A percentile compares a stretch with the other conserved stretches of the same genome.
Conservation (phyloP, 805 yeast genomes). For the Allodekkera sacchari region DNA sequence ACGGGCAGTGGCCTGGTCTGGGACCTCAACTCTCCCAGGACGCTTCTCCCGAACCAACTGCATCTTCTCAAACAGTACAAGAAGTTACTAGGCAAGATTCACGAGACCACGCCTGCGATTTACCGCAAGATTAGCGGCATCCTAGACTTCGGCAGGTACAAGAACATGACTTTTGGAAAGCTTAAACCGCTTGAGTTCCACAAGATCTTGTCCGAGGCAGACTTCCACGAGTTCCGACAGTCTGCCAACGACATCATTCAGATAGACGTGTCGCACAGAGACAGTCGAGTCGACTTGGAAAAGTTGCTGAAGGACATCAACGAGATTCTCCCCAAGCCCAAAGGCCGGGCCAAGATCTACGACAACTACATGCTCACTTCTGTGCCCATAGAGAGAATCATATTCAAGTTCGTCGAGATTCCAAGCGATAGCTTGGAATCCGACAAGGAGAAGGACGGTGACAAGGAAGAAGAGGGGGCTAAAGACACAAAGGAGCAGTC, state of each 20-base stretch:
- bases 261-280: conserved; percentile 5
- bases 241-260: conserved; percentile 16
- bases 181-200: conserved; percentile 7
- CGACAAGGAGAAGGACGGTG: conserved; percentile 4
- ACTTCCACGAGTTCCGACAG: conserved; percentile 15
- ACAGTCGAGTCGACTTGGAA: conserved; percentile 11
- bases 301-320: conserved; percentile 16
- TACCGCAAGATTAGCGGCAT: conserved; percentile 5
- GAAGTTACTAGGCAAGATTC: conserved; percentile 10
- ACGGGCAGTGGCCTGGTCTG: conserved; percentile 15
- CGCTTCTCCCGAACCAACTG: conserved; percentile 25
- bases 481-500: background rate
- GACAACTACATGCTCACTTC: conserved; percentile 49
- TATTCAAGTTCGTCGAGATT: conserved; percentile 21
- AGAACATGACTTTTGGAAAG: conserved; percentile 1
- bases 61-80: conserved; percentile 14
- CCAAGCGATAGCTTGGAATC: conserved; percentile 1
- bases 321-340: conserved; percentile 29
- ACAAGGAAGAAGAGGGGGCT: conserved; percentile 1
- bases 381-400: conserved; percentile 37
- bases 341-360: conserved; percentile 32
- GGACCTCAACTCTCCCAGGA: conserved; percentile 13
- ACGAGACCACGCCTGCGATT: conserved; percentile 9
- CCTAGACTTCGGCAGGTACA: conserved; percentile 4
- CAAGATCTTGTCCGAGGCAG: conserved; percentile 7